Base-by-base conservation (phyloP, 1,284 basidiomycete genomes). In the Boletus sp. region DNA sequence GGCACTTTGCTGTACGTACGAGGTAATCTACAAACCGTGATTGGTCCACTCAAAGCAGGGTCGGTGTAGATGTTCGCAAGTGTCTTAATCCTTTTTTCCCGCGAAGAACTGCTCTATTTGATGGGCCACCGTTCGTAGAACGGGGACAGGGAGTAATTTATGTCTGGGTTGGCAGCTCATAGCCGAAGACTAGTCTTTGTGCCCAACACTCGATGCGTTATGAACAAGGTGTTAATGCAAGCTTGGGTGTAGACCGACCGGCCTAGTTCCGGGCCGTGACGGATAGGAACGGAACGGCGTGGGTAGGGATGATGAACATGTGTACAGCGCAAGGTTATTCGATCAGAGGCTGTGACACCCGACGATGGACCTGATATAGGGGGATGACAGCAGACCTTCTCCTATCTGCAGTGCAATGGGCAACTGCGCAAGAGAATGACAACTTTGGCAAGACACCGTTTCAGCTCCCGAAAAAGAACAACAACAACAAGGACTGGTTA, bases 1-100 rank as follows among this genome's bases (percentile, higher is more conserved):
- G 20, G 53, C 53, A 43, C 53, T 48, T 58, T 53, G 47, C 16
- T 22, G 47, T 55, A 55, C n/a, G 31, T 55, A 55, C 29, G 16
- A 15, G 33, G 36, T 8, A 35, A 57, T 33, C 36, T 18, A 35
- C 24, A 29, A 27, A 15, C 31, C 41, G 22, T 24, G 46, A 37
- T 43, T 57, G 48, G 33, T n/a, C 12, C 6, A 33, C 33, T 22
- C 29, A 31, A 18, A 20, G 53, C 24, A 49, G 9, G 22, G 48
- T 18, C 16, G 12, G 6, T 20, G 13, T 2, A 9, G 24, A 11
- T 45, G 43, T 4, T 24, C 13, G 22, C 42, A 43, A 9, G 22
- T 43, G 24, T 24, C 42, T 16, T 16, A 11, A 22, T 24, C 22
- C 20, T 4, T 33, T 33, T 33, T 12, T 12, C 31, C 31, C 8